Evolutionary conservation across 768 basidiomycete genomes (phyloP), one percentile per base, ranked within the genome.

Genomic region (Podaxis sp.): DNA sequence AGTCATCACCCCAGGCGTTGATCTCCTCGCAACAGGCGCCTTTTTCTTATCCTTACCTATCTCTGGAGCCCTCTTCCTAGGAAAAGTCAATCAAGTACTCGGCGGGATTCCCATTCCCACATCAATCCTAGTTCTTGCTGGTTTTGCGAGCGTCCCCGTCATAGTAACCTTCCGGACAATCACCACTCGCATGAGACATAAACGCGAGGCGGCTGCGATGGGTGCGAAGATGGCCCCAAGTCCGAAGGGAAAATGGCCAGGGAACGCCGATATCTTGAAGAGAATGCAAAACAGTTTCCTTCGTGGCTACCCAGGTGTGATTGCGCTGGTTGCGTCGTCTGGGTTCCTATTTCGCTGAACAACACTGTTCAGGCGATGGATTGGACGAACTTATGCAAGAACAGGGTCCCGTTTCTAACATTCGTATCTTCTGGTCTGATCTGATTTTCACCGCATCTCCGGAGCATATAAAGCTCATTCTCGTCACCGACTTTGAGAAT

Each of bases 401-500:
- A 32, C 59, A 63, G 10, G 84, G 83, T 1, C 78, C 78, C 5
- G 75, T 77, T n/a, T 66, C 76, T 61, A 82, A 82, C 63, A 42
- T 83, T 55, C 72, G 75, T 4, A 60, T 82, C 16, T 62, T 84
- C 62, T 83, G 78, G 73, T 71, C 73, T 5, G 75, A 81, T 63
- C 36, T 77, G 10, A 61, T 83, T 25, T 72, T 84, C 42, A 86
- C 84, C 2, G 72, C 73, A 0, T 77, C 74, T 21, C 85, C 84
- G 1, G 78, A 82, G 36, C 78, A 86, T 55, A 78, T 86, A 68
- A 85, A 87, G 68, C 66, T 76, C 2, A 82, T 86, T 16, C 70
- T 87, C 2, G 76, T 84, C 0, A 83, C 82, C 0, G 79, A 86
- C 60, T 87, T 87, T 61, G 72, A 76, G 9, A 86, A 82, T 65